Evolutionary conservation across 2,329 filamentous ascomycete genomes (phyloP).

Genomic region (Colletotrichum kahawae): DNA sequence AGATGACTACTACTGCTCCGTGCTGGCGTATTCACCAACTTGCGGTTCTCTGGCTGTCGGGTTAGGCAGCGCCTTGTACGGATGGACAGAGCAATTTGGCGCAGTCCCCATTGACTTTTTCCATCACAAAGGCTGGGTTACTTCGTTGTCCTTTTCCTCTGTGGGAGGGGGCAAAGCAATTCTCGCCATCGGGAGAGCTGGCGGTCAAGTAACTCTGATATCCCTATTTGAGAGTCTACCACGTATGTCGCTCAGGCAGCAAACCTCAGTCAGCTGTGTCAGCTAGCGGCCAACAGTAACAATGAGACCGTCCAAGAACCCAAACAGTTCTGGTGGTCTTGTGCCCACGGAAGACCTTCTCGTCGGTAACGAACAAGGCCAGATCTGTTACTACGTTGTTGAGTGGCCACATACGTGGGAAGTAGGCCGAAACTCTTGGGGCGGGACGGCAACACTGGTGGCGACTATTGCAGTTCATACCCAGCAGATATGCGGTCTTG

Average conservation of each 20-base stretch:
- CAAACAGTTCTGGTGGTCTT: constrained; percentile 47
- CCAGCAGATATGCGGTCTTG: constrained; percentile 92
- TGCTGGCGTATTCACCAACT: constrained; percentile 82
- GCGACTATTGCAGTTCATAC: constrained; percentile 79
- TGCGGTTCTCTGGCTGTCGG: constrained; percentile 83
- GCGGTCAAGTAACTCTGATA: constrained; percentile 78
- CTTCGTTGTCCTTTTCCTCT: constrained; percentile 91
- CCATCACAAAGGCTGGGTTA: constrained; percentile 61
- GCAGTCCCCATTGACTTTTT: constrained; percentile 61
- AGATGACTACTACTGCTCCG: constrained; percentile 95
- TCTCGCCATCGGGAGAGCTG: constrained; percentile 81
- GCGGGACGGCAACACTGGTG: constrained; percentile 78
- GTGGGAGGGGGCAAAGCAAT: constrained; percentile 76
- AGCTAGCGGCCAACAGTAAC: constrained; percentile 75
- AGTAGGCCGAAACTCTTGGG: constrained; percentile 70
- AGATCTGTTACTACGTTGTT: constrained; percentile 85
- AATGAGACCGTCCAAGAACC: constrained; percentile 56
- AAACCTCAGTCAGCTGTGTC: constrained; percentile 76
- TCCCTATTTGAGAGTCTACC: constrained; percentile 71
- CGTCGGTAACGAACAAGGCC: constrained; percentile 83
- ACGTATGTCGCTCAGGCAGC: constrained; percentile 78
- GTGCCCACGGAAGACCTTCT: constrained; percentile 82
- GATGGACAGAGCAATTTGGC: constrained; percentile 82
- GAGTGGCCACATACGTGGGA: constrained; percentile 79
- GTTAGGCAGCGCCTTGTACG: constrained; percentile 78